Evolutionary conservation across 2,329 filamentous ascomycete genomes (phyloP).

Genomic region (Aspergillus sp.): DNA sequence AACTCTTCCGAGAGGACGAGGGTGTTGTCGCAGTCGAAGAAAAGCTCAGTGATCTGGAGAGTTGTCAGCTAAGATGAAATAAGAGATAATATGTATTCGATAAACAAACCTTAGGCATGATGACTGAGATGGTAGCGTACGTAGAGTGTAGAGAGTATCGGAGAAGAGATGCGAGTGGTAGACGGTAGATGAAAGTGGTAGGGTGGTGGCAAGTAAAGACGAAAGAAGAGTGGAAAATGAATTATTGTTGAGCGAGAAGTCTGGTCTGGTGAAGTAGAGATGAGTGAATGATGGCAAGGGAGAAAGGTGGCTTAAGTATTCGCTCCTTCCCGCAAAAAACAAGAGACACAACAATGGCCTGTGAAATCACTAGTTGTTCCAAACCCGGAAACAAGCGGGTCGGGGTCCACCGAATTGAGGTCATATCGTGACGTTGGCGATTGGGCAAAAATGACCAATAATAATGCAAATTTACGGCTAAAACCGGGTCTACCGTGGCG

Average conservation of each 20-base stretch:
- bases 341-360: not conserved
- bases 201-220: slow-evolving; percentile 1
- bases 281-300: not conserved
- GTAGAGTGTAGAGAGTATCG: not conserved
- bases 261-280: not conserved
- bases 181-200: not conserved
- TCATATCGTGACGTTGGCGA: too few species aligned
- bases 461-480: too few species aligned
- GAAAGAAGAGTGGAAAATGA: slow-evolving; percentile 6
- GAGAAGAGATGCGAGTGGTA: not conserved
- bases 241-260: not conserved
- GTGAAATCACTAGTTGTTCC: not conserved
- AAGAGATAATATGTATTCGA: slow-evolving; percentile 2
- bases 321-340: not conserved
- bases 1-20: slow-evolving; percentile 86
- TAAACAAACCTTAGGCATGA: slow-evolving; percentile 30
- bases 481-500: too few species aligned
- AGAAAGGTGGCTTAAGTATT: not conserved
- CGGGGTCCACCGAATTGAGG: too few species aligned
- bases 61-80: slow-evolving; percentile 4
- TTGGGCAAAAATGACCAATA: too few species aligned
- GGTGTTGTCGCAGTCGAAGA: slow-evolving; percentile 79
- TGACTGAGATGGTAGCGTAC: slow-evolving; percentile 5
- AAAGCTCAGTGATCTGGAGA: slow-evolving; percentile 58
- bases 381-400: not conserved